Conservation (phyloP, 1,139 yeast genomes). For the Lodderomyces pseudojiufengensis region DNA sequence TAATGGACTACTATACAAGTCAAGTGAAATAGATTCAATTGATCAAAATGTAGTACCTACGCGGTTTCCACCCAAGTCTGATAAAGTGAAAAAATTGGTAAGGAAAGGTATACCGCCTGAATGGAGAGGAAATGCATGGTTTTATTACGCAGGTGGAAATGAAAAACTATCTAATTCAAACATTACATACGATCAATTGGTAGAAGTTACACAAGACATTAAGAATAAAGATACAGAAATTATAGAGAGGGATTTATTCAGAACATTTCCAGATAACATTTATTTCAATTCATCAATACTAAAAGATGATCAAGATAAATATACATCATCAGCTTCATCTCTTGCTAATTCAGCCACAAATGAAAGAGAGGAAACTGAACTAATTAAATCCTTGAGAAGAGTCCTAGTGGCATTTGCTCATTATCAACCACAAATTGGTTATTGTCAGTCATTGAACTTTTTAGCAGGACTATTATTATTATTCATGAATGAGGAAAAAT, state of each 20-base stretch:
- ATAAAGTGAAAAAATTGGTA: constrained; percentile 75
- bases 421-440: constrained; percentile 87
- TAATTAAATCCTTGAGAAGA: constrained; percentile 71
- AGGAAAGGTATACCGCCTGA: constrained; percentile 94
- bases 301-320: neutral
- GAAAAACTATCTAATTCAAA: constrained; percentile 65
- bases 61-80: constrained; percentile 81
- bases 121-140: constrained; percentile 98
- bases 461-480: constrained; percentile 79
- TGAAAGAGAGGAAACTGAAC: constrained; percentile 46
- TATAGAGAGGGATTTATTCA: constrained; percentile 84
- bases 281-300: constrained; percentile 47
- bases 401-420: constrained; percentile 82
- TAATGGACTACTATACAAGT: constrained; percentile 52
- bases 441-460: constrained; percentile 92
- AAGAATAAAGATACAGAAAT: constrained; percentile 79
- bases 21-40: constrained; percentile 25
- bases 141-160: constrained; percentile 89
- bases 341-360: neutral
- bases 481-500: constrained; percentile 82
- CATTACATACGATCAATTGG: constrained; percentile 71
- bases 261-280: constrained; percentile 92
- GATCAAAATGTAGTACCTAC: constrained; percentile 20
- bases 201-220: constrained; percentile 47
- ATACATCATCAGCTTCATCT: neutral